Evolutionary conservation across 2,329 filamentous ascomycete species (phyloP), one percentile per base, ranked within the genome.

Genomic region (Berkeleyomyces basicola): DNA sequence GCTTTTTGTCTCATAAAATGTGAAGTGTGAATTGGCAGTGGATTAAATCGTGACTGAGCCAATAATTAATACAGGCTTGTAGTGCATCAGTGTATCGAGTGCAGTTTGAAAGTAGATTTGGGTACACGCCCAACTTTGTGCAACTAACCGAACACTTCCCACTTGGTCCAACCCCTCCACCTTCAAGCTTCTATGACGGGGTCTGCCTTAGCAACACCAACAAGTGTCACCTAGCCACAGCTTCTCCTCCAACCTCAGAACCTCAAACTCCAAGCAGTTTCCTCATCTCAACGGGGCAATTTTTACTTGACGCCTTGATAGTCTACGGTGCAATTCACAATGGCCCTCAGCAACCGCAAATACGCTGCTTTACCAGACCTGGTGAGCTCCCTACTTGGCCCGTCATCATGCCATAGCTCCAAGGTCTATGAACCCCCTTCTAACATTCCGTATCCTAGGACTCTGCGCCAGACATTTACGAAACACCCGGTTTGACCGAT

Each of bases 401-500:
- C 47, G 58, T 23, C 37, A 65, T 67, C 63, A 64, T 65, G 65
- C 62, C 31, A 42, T 23, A 51, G 33, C 57, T 53, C 51, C 51
- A 61, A 65, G 59, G 42, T 46, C 68, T 71, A 66, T 71, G 40
- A 4, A 37, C 4, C 40, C 16, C 37, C 43, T 39, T 59, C 61
- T 63, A 58, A 63, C 58, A 42, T 43, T 43, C n/a, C 23, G n/a
- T 36, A 37, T 23, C 46, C 23, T 67, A 95, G 88, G 91, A 96
- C 75, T 87, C 86, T 62, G 90, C 91, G 37, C 91, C 91, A 67
- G 93, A 97, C 71, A 89, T 96, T 69, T 97, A 96, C 78, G 92
- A 97, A 75, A 97, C 93, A 14, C 91, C 92, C 67, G 91, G 95
- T 63, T 78, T 96, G 67, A 92, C 87, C 63, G 90, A 96, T 70